phyloP scores from a whole-genome alignment of 495 filamentous ascomycete genomes.

The Penicillium malachiteum region DNA sequence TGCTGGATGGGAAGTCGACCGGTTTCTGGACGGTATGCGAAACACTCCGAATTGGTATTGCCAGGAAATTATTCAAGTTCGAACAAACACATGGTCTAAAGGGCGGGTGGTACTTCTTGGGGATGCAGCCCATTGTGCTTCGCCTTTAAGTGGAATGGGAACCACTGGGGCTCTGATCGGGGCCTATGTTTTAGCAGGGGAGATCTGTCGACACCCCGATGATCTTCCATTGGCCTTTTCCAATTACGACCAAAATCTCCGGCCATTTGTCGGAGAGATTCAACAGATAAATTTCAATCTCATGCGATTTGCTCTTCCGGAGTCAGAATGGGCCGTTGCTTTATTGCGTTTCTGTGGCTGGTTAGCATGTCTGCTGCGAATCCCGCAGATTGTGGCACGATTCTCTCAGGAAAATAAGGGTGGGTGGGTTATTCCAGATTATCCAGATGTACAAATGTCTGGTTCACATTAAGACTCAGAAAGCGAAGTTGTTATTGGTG shows the following conservation, averaged over 20 bases:
- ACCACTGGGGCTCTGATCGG: slow-evolving; percentile 46
- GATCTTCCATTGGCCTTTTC: slow-evolving; percentile 25
- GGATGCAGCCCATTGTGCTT: slow-evolving; percentile 55
- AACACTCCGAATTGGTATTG: slow-evolving; percentile 50
- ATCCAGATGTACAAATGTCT: slow-evolving; percentile 2
- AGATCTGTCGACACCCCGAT: slow-evolving; percentile 32
- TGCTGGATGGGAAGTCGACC: slow-evolving; percentile 44
- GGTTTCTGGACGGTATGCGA: slow-evolving; percentile 43
- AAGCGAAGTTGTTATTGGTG: too few species aligned
- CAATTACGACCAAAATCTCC: slow-evolving; percentile 26
- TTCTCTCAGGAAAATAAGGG: slow-evolving; percentile 20
- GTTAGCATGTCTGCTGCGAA: slow-evolving; percentile 19
- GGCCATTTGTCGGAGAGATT: slow-evolving; percentile 30
- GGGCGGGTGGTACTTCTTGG: slow-evolving; percentile 54
- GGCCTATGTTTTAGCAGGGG: slow-evolving; percentile 55
- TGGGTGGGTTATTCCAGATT: slow-evolving; percentile 30
- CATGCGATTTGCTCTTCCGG: slow-evolving; percentile 16
- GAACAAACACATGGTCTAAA: slow-evolving; percentile 41
- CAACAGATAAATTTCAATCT: slow-evolving; percentile 23
- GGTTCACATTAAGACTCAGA: too few species aligned
- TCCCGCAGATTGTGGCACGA: slow-evolving; percentile 21
- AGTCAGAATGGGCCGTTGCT: slow-evolving; percentile 23
- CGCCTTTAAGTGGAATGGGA: slow-evolving; percentile 50
- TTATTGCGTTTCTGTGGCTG: slow-evolving; percentile 22
- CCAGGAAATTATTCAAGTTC: slow-evolving; percentile 40